phyloP scores from a whole-genome alignment of 768 basidiomycete species.

The Rhizopogon rudus region DNA sequence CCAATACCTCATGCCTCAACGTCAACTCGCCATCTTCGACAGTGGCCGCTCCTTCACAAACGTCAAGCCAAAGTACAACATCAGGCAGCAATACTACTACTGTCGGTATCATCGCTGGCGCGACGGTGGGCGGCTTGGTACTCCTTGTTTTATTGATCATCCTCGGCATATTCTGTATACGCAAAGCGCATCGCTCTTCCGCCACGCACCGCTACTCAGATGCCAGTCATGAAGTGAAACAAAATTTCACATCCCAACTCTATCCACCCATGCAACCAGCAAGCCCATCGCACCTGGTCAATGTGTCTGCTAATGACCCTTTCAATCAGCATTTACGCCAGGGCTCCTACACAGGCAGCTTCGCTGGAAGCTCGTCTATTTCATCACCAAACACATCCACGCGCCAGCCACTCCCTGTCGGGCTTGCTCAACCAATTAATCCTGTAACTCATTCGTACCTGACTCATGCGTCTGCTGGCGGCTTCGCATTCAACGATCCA shows the following conservation, averaged over 20 bases:
- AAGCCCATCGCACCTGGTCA: not conserved
- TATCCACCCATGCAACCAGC: slow-evolving; percentile 6
- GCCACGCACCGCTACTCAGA: slow-evolving; percentile 30
- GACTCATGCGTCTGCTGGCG: slow-evolving; percentile 1
- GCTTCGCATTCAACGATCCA: not conserved
- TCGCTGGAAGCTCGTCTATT: slow-evolving; percentile 23
- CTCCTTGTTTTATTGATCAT: slow-evolving; percentile 48
- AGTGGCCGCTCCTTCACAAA: slow-evolving; percentile 13
- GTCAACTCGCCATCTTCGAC: slow-evolving; percentile 49
- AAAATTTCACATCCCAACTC: no score
- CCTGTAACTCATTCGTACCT: not conserved
- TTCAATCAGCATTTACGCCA: slow-evolving; percentile 10
- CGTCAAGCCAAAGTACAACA: slow-evolving; percentile 15
- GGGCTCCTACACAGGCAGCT: slow-evolving; percentile 16
- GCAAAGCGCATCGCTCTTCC: slow-evolving; percentile 15
- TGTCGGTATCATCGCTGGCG: slow-evolving; percentile 44
- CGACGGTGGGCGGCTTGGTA: slow-evolving; percentile 45
- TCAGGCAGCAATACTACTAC: slow-evolving; percentile 29
- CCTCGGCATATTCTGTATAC: slow-evolving; percentile 42
- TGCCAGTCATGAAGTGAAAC: slow-evolving; percentile 19
- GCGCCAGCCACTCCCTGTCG: slow-evolving; percentile 16
- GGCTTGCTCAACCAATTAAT: slow-evolving; percentile 7
- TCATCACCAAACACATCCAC: slow-evolving; percentile 25
- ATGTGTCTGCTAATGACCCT: not conserved
- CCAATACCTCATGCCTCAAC: slow-evolving; percentile 39